Percentiles rank a stretch among this genome's conserved stretches.
These are phyloP conservation scores for Herpetomonas tarakana DNA, from an alignment of 208 protist species.

Conservation along the genomic window DNA sequence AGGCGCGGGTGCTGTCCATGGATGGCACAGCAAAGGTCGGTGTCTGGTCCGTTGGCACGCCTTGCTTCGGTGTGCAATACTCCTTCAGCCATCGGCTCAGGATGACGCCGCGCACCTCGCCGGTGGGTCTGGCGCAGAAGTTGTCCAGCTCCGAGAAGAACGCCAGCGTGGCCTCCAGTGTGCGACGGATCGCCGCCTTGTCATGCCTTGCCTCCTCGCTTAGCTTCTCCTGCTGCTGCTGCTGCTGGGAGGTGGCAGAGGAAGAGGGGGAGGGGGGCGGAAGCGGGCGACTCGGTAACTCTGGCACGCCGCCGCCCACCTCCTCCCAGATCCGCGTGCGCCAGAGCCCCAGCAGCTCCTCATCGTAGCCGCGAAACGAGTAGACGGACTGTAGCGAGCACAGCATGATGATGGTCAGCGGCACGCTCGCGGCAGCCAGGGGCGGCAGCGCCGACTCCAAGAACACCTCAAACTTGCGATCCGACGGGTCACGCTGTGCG, in stretches of 20 bases:
- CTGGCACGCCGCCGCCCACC: too few species aligned
- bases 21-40: too few species aligned
- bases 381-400: conserved; percentile 28
- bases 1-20: too few species aligned
- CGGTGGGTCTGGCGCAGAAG: conserved; percentile 25
- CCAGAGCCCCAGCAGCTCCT: conserved; percentile 31
- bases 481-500: conserved; percentile 13
- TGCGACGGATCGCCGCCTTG: neutral
- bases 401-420: conserved; percentile 32
- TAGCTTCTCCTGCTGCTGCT: too few species aligned
- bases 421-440: conserved; percentile 21
- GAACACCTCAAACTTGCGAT: conserved; percentile 26
- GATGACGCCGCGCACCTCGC: conserved; percentile 7
- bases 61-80: conserved; percentile 19
- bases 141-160: conserved; percentile 30
- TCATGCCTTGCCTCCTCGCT: too few species aligned
- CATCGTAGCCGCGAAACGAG: conserved; percentile 28
- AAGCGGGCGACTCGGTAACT: too few species aligned
- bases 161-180: conserved; percentile 24
- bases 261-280: too few species aligned
- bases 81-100: conserved; percentile 24
- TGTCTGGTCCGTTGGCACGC: too few species aligned
- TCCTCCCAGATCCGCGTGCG: conserved; percentile 29
- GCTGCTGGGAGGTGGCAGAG: too few species aligned
- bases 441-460: conserved; percentile 25